Evolutionary conservation across 176 grass and related monocot genomes (phyloP).

Genomic region (Bromus sterilis): DNA sequence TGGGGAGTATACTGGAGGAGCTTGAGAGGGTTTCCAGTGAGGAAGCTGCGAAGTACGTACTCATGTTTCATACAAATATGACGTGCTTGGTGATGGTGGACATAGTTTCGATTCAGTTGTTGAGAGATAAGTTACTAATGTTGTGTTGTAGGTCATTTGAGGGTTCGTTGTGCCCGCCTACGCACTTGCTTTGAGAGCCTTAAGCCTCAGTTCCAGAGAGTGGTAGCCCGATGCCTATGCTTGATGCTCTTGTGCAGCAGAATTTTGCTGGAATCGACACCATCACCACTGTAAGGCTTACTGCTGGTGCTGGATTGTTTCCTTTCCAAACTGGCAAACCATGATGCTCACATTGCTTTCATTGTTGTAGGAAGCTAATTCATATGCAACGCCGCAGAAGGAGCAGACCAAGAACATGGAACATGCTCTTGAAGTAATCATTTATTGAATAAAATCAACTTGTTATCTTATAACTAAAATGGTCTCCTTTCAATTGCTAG

Average conservation of each 20-base stretch:
- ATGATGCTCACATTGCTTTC: neutral
- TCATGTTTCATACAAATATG: constrained; percentile 7
- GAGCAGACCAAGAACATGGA: constrained; percentile 71
- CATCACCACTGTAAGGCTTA: constrained; percentile 16
- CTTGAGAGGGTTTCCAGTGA: constrained; percentile 87
- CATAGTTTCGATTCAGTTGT: neutral
- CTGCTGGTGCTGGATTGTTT: neutral
- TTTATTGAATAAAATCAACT: neutral
- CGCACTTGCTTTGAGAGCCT: constrained; percentile 65
- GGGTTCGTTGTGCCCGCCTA: constrained; percentile 46
- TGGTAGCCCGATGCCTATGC: constrained; percentile 63
- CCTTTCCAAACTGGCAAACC: neutral
- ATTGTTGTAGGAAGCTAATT: constrained; percentile 47
- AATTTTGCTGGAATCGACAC: constrained; percentile 59
- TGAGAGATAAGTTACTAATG: constrained; percentile 16
- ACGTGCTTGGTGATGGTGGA: neutral
- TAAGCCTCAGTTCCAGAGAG: constrained; percentile 59
- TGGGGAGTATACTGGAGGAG: constrained; percentile 80
- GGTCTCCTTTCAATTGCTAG: constrained; percentile 33
- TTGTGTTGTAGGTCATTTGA: constrained; percentile 79
- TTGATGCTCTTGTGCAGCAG: constrained; percentile 71
- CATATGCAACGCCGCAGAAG: constrained; percentile 39
- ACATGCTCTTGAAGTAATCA: constrained; percentile 59
- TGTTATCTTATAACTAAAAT: constrained; percentile 22
- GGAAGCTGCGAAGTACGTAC: constrained; percentile 78